Conservation (phyloP, 1,284 basidiomycete genomes). For the Trametes sp. region DNA sequence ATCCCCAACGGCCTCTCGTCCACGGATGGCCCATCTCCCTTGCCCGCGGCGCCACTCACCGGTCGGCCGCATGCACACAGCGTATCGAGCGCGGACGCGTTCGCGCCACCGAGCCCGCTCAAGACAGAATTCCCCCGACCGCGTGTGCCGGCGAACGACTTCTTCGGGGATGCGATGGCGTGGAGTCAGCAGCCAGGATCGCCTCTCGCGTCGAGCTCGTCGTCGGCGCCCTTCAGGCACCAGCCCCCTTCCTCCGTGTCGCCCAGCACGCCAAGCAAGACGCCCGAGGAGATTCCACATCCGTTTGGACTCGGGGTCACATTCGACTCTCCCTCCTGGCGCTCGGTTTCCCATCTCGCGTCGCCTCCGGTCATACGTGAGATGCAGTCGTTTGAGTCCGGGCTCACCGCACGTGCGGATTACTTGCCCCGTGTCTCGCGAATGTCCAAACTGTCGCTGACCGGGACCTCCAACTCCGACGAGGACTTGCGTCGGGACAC, state of each 20-base stretch:
- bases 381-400: conserved; percentile 85
- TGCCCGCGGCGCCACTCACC: conserved; percentile 39
- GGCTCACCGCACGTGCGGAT: conserved; percentile 68
- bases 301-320: conserved; percentile 72
- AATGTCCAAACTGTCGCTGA: conserved; percentile 31
- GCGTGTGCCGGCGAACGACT: conserved; percentile 49
- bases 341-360: conserved; percentile 46
- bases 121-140: conserved; percentile 4
- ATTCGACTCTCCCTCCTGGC: conserved; percentile 65
- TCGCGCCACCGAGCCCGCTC: conserved; percentile 42
- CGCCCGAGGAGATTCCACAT: conserved; percentile 45
- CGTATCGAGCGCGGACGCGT: conserved; percentile 74
- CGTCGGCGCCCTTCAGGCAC: conserved; percentile 38
- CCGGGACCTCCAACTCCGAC: conserved; percentile 27
- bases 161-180: conserved; percentile 71
- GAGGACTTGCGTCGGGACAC: conserved; percentile 25
- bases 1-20: conserved; percentile 57
- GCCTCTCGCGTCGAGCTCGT: conserved; percentile 46
- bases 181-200: conserved; percentile 53
- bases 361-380: conserved; percentile 66
- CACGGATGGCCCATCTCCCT: conserved; percentile 25
- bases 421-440: conserved; percentile 31
- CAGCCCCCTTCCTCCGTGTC: conserved; percentile 15
- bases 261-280: conserved; percentile 23
- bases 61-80: conserved; percentile 79